These are phyloP conservation scores for Cladobotryum protrusum DNA, from an alignment of 2,329 filamentous ascomycete species.

Conservation along the genomic window DNA sequence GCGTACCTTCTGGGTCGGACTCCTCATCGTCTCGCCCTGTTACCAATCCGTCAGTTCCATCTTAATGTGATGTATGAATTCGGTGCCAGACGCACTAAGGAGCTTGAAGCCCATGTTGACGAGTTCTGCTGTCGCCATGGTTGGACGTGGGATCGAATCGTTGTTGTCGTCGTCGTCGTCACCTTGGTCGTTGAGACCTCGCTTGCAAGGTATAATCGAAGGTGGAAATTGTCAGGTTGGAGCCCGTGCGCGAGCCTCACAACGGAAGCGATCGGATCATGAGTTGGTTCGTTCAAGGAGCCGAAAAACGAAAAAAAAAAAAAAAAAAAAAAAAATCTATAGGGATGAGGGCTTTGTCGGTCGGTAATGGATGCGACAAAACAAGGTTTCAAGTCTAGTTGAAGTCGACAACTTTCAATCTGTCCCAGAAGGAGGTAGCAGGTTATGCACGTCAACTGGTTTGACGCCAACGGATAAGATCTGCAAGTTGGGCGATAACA, in stretches of 20 bases:
- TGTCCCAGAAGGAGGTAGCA: too few relatives aligned
- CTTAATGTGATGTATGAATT: neutral
- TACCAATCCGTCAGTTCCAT: neutral
- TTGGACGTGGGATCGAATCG: constrained; percentile 6
- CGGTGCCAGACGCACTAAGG: constrained; percentile 22
- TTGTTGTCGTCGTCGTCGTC: too few relatives aligned
- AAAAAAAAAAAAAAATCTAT: neutral
- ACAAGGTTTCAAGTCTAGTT: too few relatives aligned
- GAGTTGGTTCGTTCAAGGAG: constrained; percentile 2
- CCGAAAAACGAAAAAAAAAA: neutral
- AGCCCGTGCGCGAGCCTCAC: constrained; percentile 19
- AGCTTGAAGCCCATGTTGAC: constrained; percentile 27
- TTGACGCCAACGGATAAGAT: too few relatives aligned
- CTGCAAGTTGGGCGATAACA: too few relatives aligned
- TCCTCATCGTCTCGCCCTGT: constrained; percentile 21
- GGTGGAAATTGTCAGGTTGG: constrained; percentile 1
- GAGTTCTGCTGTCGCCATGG: constrained; percentile 19
- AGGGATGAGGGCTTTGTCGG: neutral
- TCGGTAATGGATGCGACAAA: too few relatives aligned
- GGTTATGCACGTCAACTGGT: too few relatives aligned
- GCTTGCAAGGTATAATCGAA: too few relatives aligned
- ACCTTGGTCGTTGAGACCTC: too few relatives aligned
- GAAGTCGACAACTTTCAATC: too few relatives aligned
- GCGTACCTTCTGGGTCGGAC: constrained; percentile 29
- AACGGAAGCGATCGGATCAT: constrained; percentile 18